Base-by-base conservation (phyloP, 140 eudicot species). In the Stevia rebaudiana region DNA sequence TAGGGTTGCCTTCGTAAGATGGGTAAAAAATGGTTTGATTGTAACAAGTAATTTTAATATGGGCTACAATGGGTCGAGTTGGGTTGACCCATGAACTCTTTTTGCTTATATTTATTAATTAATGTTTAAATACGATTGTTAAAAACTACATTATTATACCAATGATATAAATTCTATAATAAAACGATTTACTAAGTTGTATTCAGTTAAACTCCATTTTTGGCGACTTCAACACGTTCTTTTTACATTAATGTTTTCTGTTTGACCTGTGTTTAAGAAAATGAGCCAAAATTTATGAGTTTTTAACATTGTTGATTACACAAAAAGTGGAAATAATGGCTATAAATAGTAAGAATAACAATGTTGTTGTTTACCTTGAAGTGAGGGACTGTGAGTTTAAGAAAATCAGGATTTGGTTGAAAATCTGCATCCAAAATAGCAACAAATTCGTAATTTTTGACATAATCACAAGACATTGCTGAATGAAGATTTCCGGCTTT, bases 391-490 rank as follows among this genome's bases (percentile, higher is more conserved):
- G 97, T 83, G 62, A 52, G 81, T 30, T 79, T 69, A 55, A 89
- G 92, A 72, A 86, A 89, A 79, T 89, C 97, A 28, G 92, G 85
- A 46, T 76, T 83, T 37, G 97, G 97, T 69, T 86, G 95, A 69
- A 89, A 89, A 57, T 89, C 97, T 6, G 97, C 97, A 74, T 89
- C 97, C 70, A 89, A 81, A 43, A 89, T 89, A 13, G 97, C 90
- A 21, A 86, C 97, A 36, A 85, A 89, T 61, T 89, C 97, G 22
- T 86, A 89, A 77, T 89, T 73, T 64, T 89, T 83, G 39, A 89
- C 97, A 67, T 89, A 89, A 73, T 86, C 95, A 83, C 97, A 86
- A 11, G 95, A 71, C 97, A 89, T 89, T 48, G 97, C 97, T 15
- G 97, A 86, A 65, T 89, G 89, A 24, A 89, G 80, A 72, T 89